phyloP scores from a whole-genome alignment of 805 yeast genomes.

The Candida nemodendra region DNA sequence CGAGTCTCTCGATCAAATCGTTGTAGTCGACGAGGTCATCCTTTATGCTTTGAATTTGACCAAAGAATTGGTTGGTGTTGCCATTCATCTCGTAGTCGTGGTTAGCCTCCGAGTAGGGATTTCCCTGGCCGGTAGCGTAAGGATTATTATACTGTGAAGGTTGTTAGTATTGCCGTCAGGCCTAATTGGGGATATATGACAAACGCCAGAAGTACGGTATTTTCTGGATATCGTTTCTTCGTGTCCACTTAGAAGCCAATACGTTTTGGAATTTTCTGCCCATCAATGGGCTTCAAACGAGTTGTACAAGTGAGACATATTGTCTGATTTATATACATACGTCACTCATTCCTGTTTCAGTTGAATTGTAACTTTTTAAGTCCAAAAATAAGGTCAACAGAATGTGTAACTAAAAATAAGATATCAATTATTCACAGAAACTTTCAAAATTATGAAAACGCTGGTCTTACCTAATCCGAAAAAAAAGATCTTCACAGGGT shows the following conservation, averaged over 20 bases:
- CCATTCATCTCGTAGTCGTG: slow-evolving; percentile 21
- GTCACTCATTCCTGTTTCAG: slow-evolving; percentile 10
- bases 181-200: background rate
- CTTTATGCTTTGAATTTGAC: slow-evolving; percentile 66
- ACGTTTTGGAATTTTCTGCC: background rate
- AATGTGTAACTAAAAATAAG: background rate
- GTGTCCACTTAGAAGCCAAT: slow-evolving; percentile 3
- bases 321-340: slow-evolving; percentile 4
- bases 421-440: slow-evolving; percentile 2
- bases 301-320: background rate
- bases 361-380: too few relatives aligned
- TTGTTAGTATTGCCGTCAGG: background rate
- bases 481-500: too few relatives aligned
- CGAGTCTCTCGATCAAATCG: slow-evolving; percentile 65
- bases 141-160: slow-evolving; percentile 22
- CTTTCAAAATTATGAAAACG: slow-evolving; percentile 1
- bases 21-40: slow-evolving; percentile 68
- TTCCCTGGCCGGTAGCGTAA: slow-evolving; percentile 24
- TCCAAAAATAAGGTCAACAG: background rate
- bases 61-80: slow-evolving; percentile 52
- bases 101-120: slow-evolving; percentile 19
- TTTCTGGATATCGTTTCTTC: background rate
- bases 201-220: slow-evolving; percentile 1
- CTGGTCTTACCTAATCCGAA: slow-evolving; percentile 6
- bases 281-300: background rate